Base-by-base conservation (phyloP, 129 eudicot species). In the Escallonia herrerae region DNA sequence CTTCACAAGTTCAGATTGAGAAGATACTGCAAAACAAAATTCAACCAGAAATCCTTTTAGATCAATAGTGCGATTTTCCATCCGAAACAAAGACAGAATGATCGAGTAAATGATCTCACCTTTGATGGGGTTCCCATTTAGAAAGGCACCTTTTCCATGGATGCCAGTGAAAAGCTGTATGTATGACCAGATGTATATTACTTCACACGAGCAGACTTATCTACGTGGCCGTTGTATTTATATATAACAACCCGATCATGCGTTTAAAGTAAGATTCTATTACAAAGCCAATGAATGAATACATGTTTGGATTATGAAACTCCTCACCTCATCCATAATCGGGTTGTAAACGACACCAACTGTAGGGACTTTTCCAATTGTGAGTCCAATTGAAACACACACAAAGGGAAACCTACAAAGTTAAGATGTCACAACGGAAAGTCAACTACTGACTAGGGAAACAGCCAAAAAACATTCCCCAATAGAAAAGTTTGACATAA, bases 281-380 rank as follows among this genome's bases (percentile, higher is more conserved):
- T 22, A 22, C 45, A 63, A 49, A 22, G 39, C 14, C 55, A 43
- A 46, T 42, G 40, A 22, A 3, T 46, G 2, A 40, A 22, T 22
- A 22, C 33, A 22, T 22, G 33, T 22, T 33, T 50, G 37, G 14
- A 50, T 72, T 52, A 58, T 70, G 11, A 43, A 48, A 58, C 10
- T 57, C 57, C 65, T 76, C 72, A 94, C 99, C 99, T 89, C 96
- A 41, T 94, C 78, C 82, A 94, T 81, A 60, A 94, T 94, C n/a
- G 99, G 99, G 63, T 94, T 94, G 86, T 94, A 94, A 76, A 94
- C 95, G 39, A 94, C 97, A 61, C 97, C 99, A 62, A 94, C 90
- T 15, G 63, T 80, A 4, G 97, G 94, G 64, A 83, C 79, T 81
- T 87, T 85, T 67, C 81, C 80, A 52, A 94, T 84, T 60, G 99